Conservation (phyloP, 202 grass and related monocot species). For the Sporobolus alterniflorus region DNA sequence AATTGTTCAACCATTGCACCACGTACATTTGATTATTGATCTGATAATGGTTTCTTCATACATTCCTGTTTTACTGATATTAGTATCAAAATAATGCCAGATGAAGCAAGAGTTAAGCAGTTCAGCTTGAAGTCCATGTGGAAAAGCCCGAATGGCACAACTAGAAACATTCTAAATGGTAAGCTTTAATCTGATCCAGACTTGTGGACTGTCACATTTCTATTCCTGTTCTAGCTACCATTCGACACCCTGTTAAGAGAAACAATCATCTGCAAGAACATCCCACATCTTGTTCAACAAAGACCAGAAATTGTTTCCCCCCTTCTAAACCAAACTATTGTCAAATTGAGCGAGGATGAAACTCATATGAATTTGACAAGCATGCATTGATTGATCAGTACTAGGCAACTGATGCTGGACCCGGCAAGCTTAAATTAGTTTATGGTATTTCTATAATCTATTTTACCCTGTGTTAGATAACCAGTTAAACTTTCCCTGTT, state of each 20-base stretch:
- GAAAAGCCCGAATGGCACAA: constrained; percentile 95
- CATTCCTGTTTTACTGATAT: constrained; percentile 7
- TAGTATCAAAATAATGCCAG: constrained; percentile 39
- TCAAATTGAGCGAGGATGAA: constrained; percentile 72
- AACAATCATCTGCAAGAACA: constrained; percentile 83
- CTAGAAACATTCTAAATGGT: constrained; percentile 89
- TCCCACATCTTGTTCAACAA: constrained; percentile 74
- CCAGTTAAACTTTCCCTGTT: not conserved
- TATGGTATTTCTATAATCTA: constrained; percentile 69
- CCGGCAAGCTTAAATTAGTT: constrained; percentile 86
- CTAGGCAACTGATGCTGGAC: constrained; percentile 78
- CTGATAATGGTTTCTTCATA: not conserved
- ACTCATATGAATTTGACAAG: constrained; percentile 85
- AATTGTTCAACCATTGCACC: constrained; percentile 93
- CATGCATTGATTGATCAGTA: constrained; percentile 91
- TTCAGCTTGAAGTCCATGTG: constrained; percentile 81
- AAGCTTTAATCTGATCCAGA: constrained; percentile 2
- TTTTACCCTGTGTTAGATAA: not conserved
- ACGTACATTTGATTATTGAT: constrained; percentile 45
- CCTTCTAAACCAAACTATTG: constrained; percentile 16
- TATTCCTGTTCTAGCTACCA: constrained; percentile 23
- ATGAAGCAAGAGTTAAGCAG: constrained; percentile 77
- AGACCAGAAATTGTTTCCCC: no score
- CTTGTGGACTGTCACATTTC: not conserved
- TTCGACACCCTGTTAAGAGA: constrained; percentile 85